Evolutionary conservation across 2,329 filamentous ascomycete genomes (phyloP).

Genomic region (Ophiobolus disseminans): DNA sequence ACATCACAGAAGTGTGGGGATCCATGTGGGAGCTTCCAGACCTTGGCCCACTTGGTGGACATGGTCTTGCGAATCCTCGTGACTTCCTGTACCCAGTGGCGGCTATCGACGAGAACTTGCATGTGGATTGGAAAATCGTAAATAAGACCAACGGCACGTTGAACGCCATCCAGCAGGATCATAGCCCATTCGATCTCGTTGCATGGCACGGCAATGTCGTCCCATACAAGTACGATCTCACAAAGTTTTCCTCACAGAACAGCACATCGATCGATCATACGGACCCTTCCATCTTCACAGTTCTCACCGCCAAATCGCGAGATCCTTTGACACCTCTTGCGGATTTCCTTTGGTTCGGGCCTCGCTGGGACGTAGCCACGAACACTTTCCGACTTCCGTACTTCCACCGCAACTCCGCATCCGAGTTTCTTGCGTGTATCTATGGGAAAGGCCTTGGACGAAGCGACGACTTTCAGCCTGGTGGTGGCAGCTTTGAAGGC

Average conservation of each 20-base stretch:
- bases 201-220: constrained; percentile 52
- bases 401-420: constrained; percentile 50
- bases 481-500: constrained; percentile 48
- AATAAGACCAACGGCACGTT: constrained; percentile 47
- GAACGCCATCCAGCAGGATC: constrained; percentile 45
- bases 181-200: constrained; percentile 54
- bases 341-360: constrained; percentile 50
- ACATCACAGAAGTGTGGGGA: constrained; percentile 52
- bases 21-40: constrained; percentile 51
- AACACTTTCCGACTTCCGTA: constrained; percentile 51
- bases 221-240: constrained; percentile 64
- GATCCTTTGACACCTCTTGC: constrained; percentile 46
- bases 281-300: constrained; percentile 49
- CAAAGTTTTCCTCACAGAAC: constrained; percentile 53
- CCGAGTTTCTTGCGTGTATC: constrained; percentile 48
- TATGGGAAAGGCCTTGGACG: constrained; percentile 48
- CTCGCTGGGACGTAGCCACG: constrained; percentile 48
- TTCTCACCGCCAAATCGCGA: constrained; percentile 48
- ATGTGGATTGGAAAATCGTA: constrained; percentile 43
- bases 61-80: constrained; percentile 50
- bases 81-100: constrained; percentile 50
- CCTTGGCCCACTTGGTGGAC: constrained; percentile 49
- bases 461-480: constrained; percentile 53
- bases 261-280: constrained; percentile 50
- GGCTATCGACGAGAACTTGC: constrained; percentile 46